Evolutionary conservation across 23 red algal genomes (phyloP).

Genomic region (Gracilaria gracilis): DNA sequence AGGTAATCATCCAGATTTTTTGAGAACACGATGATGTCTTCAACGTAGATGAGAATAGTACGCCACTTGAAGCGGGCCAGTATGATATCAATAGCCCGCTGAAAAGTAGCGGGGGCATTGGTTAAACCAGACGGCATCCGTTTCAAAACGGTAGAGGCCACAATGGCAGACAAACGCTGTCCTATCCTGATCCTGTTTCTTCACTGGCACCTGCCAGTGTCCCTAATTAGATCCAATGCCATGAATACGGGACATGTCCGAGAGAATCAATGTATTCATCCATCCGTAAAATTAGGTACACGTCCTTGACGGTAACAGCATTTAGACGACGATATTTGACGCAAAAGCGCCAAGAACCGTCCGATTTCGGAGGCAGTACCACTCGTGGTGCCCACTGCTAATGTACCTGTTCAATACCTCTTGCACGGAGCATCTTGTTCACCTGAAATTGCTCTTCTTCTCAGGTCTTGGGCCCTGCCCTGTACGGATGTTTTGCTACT

Average conservation of each 20-base stretch:
- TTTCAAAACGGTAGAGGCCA: background rate
- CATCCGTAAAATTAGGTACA: constrained; percentile 32
- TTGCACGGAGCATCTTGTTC: background rate
- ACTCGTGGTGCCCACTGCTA: constrained; percentile 25
- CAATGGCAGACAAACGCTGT: constrained; percentile 13
- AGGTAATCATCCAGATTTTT: too few species aligned
- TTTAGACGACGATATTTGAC: constrained; percentile 38
- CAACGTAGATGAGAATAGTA: too few species aligned
- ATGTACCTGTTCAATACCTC: constrained; percentile 15
- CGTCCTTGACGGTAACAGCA: background rate
- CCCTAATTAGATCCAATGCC: constrained; percentile 25
- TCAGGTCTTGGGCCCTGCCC: background rate
- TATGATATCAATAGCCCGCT: background rate
- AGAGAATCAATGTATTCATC: constrained; percentile 44
- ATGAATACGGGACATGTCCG: background rate
- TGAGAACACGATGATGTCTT: too few species aligned
- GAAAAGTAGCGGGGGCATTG: background rate
- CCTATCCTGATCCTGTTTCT: background rate
- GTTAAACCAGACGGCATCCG: background rate
- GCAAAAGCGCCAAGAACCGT: constrained; percentile 22
- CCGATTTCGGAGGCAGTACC: constrained; percentile 35
- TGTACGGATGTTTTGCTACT: background rate
- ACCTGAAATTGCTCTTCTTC: too few species aligned
- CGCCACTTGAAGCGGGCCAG: background rate
- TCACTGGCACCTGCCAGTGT: constrained; percentile 48